Evolutionary conservation across 306 rosid genomes (phyloP).

Genomic region (Pyrus communis): DNA sequence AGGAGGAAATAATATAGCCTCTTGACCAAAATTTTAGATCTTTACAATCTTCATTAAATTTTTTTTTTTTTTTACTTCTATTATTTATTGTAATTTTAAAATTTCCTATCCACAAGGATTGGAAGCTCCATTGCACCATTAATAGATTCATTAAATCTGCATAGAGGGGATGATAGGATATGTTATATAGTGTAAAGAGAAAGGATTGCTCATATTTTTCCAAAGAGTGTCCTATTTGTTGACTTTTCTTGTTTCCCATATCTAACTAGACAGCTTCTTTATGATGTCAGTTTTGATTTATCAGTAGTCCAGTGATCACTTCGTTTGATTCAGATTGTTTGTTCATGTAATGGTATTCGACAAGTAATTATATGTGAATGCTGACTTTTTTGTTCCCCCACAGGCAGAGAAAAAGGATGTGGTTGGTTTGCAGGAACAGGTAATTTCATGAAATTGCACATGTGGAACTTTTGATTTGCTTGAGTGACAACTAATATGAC

Average conservation of each 20-base stretch:
- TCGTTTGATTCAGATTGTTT: neutral
- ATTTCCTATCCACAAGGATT: neutral
- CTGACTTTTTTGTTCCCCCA: slow-evolving; percentile 20
- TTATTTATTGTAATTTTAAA: neutral
- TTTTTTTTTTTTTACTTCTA: too few species aligned
- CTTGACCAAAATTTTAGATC: neutral
- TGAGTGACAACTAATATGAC: slow-evolving; percentile 22
- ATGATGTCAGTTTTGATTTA: neutral
- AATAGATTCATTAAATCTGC: neutral
- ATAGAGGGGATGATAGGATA: neutral
- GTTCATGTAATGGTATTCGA: neutral
- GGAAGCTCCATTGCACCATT: neutral
- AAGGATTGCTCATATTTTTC: neutral
- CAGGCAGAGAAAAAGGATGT: slow-evolving; percentile 87
- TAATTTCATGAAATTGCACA: slow-evolving; percentile 4
- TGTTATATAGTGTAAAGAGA: neutral
- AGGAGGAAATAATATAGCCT: too few species aligned
- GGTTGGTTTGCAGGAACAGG: slow-evolving; percentile 58
- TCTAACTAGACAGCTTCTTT: neutral
- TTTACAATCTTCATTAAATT: neutral
- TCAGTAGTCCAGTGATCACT: neutral
- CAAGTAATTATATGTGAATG: slow-evolving; percentile 12
- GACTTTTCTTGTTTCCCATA: neutral
- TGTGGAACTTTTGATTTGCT: slow-evolving; percentile 5
- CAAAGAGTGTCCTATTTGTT: neutral